Percentiles rank a stretch among this genome's conserved stretches.
phyloP scores from a whole-genome alignment of 768 basidiomycete genomes.

The Kwoniella mangroviensis region DNA sequence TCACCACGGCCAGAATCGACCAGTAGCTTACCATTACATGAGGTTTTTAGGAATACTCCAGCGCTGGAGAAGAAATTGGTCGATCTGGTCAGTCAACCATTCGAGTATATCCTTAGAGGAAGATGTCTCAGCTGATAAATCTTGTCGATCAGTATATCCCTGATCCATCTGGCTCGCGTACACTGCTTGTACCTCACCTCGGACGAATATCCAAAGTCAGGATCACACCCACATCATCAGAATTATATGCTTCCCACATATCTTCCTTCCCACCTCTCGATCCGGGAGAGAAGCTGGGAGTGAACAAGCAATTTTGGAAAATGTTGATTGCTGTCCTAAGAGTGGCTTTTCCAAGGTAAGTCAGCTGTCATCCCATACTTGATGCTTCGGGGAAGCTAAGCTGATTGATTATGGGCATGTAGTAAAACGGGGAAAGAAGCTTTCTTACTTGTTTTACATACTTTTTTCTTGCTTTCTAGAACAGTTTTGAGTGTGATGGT shows the following conservation, averaged over 20 bases:
- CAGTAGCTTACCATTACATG: neutral
- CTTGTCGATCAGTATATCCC: constrained; percentile 65
- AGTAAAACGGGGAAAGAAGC: constrained; percentile 66
- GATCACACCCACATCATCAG: constrained; percentile 63
- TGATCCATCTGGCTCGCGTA: constrained; percentile 66
- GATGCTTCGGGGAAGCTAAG: neutral
- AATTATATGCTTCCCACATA: constrained; percentile 64
- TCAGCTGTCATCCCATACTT: no score
- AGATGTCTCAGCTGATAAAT: neutral
- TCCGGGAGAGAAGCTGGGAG: constrained; percentile 62
- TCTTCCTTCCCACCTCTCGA: constrained; percentile 69
- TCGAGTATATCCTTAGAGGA: no score
- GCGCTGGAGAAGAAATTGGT: constrained; percentile 58
- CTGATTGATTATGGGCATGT: neutral
- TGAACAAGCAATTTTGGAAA: constrained; percentile 70
- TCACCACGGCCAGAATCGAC: no score
- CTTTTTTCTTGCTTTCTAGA: constrained; percentile 79
- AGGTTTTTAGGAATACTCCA: constrained; percentile 45
- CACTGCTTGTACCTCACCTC: constrained; percentile 70
- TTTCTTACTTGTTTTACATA: constrained; percentile 74
- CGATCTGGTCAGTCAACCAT: constrained; percentile 49
- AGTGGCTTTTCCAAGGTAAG: constrained; percentile 70
- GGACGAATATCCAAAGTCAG: constrained; percentile 67
- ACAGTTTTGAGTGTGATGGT: constrained; percentile 88
- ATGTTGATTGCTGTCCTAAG: constrained; percentile 77